Evolutionary conservation across 768 basidiomycete genomes (phyloP).

Genomic region (Daedaleopsis nitida): DNA sequence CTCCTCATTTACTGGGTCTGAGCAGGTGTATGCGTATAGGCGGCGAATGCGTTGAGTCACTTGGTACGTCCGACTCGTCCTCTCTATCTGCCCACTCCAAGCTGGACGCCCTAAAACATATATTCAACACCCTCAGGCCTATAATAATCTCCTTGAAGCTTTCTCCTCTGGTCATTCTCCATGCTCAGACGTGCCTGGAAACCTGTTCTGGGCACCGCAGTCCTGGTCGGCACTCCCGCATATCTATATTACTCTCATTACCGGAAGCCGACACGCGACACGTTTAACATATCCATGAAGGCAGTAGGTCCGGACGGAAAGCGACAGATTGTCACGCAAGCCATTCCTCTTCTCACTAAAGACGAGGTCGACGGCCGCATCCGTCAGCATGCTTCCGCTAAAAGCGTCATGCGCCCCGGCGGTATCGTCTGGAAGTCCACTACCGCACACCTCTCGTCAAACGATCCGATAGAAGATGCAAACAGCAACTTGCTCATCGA

Average conservation of each 20-base stretch:
- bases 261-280: conserved; percentile 35
- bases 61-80: background rate
- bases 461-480: conserved; percentile 92
- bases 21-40: too few relatives aligned
- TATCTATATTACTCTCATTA: conserved; percentile 59
- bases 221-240: conserved; percentile 56
- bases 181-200: conserved; percentile 75
- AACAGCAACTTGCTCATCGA: conserved; percentile 69
- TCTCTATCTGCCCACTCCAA: background rate
- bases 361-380: conserved; percentile 59
- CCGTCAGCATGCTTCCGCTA: conserved; percentile 50
- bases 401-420: conserved; percentile 49
- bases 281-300: conserved; percentile 62
- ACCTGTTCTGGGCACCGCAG: conserved; percentile 57
- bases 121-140: too few relatives aligned
- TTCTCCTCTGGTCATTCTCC: background rate
- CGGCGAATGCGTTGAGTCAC: too few relatives aligned
- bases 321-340: conserved; percentile 50
- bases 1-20: too few relatives aligned
- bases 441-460: conserved; percentile 80
- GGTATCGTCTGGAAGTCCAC: conserved; percentile 74
- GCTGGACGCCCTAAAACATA: too few relatives aligned
- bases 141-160: too few relatives aligned
- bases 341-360: conserved; percentile 58
- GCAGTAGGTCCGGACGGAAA: conserved; percentile 62